These are phyloP conservation scores for Sugiyamaella boreocaroliniensis DNA, from an alignment of 805 yeast genomes.

Conservation along the genomic window DNA sequence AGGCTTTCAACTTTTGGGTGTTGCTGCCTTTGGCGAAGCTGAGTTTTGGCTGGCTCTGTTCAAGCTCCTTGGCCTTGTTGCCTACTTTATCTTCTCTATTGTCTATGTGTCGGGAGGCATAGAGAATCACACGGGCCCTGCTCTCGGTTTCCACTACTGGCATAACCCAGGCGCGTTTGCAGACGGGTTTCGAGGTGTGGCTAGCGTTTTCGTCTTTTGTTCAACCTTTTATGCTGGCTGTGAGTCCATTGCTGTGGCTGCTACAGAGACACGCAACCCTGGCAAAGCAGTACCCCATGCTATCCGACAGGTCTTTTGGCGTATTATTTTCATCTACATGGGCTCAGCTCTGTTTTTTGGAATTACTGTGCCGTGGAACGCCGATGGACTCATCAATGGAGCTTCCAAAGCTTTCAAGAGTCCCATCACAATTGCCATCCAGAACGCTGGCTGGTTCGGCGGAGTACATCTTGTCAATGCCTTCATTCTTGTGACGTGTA, in stretches of 20 bases:
- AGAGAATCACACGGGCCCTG: constrained; percentile 44
- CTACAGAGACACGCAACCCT: constrained; percentile 59
- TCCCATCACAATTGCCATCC: constrained; percentile 44
- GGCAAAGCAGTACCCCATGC: constrained; percentile 54
- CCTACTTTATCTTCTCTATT: constrained; percentile 56
- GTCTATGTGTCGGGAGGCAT: constrained; percentile 45
- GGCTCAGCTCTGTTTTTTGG: constrained; percentile 56
- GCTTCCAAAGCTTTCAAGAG: constrained; percentile 44
- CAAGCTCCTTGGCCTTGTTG: constrained; percentile 54
- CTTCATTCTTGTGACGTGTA: constrained; percentile 53
- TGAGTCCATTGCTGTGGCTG: constrained; percentile 56
- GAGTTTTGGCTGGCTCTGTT: constrained; percentile 54
- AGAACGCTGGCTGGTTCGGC: constrained; percentile 47
- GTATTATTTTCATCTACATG: constrained; percentile 50
- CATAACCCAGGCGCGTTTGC: constrained; percentile 64
- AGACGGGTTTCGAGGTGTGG: constrained; percentile 47
- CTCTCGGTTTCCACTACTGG: constrained; percentile 48
- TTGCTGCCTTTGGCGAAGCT: constrained; percentile 62
- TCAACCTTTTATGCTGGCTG: constrained; percentile 56
- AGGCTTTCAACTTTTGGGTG: constrained; percentile 49
- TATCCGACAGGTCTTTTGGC: constrained; percentile 49
- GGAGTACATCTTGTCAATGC: constrained; percentile 53
- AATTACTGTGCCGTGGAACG: constrained; percentile 52
- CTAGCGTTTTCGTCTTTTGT: constrained; percentile 50
- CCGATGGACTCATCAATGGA: constrained; percentile 36